Percentiles rank a stretch among this genome's conserved stretches.
phyloP scores from a whole-genome alignment of 345 rosid genomes.

The Salix exigua region DNA sequence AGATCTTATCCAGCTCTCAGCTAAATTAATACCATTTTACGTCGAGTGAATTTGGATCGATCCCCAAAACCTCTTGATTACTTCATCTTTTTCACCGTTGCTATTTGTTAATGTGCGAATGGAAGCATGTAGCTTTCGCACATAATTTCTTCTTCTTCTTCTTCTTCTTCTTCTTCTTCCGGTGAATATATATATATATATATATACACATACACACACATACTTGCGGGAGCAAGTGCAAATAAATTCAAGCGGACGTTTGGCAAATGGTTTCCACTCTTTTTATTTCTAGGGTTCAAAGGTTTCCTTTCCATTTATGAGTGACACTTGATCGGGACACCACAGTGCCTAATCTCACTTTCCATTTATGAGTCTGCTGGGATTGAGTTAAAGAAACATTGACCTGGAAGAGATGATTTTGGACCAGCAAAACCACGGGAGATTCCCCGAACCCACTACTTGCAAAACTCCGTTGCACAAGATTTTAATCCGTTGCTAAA shows the following conservation, averaged over 20 bases:
- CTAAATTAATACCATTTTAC: not conserved
- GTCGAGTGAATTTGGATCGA: not conserved
- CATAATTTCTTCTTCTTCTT: too few species aligned
- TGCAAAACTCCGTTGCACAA: too few species aligned
- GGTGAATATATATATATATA: too few species aligned
- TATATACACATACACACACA: too few species aligned
- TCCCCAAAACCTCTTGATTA: not conserved
- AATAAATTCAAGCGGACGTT: not conserved
- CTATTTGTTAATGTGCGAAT: not conserved
- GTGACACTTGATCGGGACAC: not conserved
- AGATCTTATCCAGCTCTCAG: not conserved
- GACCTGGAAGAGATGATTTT: not conserved
- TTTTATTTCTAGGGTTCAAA: not conserved
- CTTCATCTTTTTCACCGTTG: not conserved
- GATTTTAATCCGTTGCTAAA: too few species aligned
- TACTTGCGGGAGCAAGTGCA: not conserved
- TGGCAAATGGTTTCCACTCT: not conserved
- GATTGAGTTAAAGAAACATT: not conserved
- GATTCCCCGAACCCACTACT: not conserved
- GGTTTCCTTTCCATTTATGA: not conserved
- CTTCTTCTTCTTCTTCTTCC: too few species aligned
- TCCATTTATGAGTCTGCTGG: not conserved
- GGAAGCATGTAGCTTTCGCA: not conserved
- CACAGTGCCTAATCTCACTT: not conserved
- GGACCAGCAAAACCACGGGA: not conserved